A percentile compares a stretch with the other conserved stretches of the same genome.
Evolutionary conservation across 139 green algal species (phyloP).

Genomic region (Pycnococcus provasolii): DNA sequence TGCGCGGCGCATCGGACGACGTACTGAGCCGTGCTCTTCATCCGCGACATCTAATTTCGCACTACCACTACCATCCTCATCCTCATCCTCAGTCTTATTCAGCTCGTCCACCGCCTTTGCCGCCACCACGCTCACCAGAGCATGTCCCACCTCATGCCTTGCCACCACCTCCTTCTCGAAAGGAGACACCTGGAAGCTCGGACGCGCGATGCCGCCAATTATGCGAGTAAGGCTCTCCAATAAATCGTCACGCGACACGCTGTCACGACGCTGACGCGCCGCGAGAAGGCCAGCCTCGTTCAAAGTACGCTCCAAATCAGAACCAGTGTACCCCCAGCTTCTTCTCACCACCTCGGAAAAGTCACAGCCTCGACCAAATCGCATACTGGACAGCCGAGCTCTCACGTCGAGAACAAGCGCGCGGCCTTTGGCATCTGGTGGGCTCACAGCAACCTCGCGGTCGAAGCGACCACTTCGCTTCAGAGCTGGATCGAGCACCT

Average conservation of each 20-base stretch:
- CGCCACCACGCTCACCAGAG: constrained; percentile 63
- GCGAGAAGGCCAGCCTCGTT: constrained; percentile 1
- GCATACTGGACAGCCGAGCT: constrained; percentile 16
- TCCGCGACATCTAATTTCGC: too few relatives aligned
- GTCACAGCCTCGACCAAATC: neutral
- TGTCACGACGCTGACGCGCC: neutral
- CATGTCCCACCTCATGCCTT: constrained; percentile 76
- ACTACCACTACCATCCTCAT: too few relatives aligned
- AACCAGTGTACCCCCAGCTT: neutral
- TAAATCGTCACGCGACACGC: neutral
- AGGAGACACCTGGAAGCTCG: constrained; percentile 54
- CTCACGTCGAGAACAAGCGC: constrained; percentile 29
- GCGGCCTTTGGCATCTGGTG: constrained; percentile 27
- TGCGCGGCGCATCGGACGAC: too few relatives aligned
- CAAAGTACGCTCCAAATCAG: neutral
- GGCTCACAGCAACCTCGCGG: constrained; percentile 20
- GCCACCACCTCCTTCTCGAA: constrained; percentile 76
- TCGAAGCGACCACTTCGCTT: constrained; percentile 28
- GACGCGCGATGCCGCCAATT: constrained; percentile 73
- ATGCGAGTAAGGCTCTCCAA: neutral
- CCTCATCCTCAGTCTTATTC: too few relatives aligned
- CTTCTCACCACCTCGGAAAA: neutral
- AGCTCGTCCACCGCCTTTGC: neutral
- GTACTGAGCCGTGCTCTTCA: too few relatives aligned
- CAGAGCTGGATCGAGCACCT: constrained; percentile 33